A percentile compares a stretch with the other conserved stretches of the same genome.
phyloP scores from a whole-genome alignment of 805 yeast species.

The Nematodospora valgi region DNA sequence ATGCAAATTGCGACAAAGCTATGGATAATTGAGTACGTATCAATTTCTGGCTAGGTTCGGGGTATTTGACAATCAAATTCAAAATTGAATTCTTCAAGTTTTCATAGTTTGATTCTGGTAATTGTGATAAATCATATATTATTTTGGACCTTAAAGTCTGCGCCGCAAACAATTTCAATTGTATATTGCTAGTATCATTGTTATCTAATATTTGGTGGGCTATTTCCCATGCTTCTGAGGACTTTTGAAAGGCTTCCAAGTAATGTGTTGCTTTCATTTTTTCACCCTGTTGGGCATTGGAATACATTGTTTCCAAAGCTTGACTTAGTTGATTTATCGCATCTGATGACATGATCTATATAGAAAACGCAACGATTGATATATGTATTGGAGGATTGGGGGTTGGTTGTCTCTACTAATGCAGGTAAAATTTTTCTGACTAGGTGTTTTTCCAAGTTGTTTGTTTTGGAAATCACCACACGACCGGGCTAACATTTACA shows the following conservation, averaged over 20 bases:
- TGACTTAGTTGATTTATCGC: conserved; percentile 29
- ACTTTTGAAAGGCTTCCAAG: conserved; percentile 80
- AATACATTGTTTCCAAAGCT: conserved; percentile 50
- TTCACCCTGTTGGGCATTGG: conserved; percentile 41
- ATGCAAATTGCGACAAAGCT: conserved; percentile 75
- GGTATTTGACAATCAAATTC: conserved; percentile 48
- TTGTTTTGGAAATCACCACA: too few relatives aligned
- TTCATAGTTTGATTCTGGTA: conserved; percentile 54
- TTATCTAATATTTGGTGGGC: conserved; percentile 51
- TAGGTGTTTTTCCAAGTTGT: too few relatives aligned
- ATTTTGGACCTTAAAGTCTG: conserved; percentile 87
- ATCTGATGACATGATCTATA: conserved; percentile 5
- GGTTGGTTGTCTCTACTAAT: too few relatives aligned
- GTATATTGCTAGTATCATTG: conserved; percentile 36
- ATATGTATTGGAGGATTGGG: too few relatives aligned
- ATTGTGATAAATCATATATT: conserved; percentile 76
- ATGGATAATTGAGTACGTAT: conserved; percentile 82
- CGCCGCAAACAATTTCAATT: conserved; percentile 77
- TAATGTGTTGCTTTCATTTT: conserved; percentile 49
- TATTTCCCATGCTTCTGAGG: conserved; percentile 75
- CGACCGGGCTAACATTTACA: too few relatives aligned
- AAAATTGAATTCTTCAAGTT: conserved; percentile 70
- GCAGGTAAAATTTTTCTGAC: too few relatives aligned
- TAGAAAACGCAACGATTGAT: too few relatives aligned
- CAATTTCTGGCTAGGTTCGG: conserved; percentile 38